phyloP scores from a whole-genome alignment of 768 basidiomycete species.

The Leccinum variicolor region DNA sequence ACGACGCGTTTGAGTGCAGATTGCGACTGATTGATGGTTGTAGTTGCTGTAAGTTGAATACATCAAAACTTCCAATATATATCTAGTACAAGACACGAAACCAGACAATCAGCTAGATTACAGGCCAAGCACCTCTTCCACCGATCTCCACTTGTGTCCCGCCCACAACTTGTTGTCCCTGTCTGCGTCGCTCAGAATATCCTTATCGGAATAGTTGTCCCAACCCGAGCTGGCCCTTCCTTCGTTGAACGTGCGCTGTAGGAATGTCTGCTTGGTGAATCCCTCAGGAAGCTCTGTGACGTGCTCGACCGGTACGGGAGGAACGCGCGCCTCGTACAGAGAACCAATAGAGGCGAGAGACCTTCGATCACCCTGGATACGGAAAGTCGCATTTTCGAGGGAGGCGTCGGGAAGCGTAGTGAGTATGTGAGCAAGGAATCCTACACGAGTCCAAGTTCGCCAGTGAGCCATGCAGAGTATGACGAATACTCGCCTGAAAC shows the following conservation, averaged over 20 bases:
- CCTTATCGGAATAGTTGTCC: constrained; percentile 29
- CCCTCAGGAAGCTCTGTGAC: constrained; percentile 29
- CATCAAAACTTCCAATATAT: not conserved
- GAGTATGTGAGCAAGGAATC: constrained; percentile 34
- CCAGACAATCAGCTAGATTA: constrained; percentile 3
- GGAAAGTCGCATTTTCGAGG: constrained; percentile 32
- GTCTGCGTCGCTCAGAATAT: constrained; percentile 28
- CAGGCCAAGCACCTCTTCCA: constrained; percentile 27
- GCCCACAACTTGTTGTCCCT: constrained; percentile 33
- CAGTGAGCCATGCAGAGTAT: not conserved
- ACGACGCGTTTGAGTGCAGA: too few species aligned
- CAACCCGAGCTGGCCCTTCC: constrained; percentile 35
- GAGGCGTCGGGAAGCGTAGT: constrained; percentile 27
- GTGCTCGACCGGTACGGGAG: constrained; percentile 20
- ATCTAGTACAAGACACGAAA: not conserved
- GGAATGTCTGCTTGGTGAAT: constrained; percentile 27
- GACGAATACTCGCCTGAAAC: constrained; percentile 28
- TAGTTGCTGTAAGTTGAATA: constrained; percentile 3
- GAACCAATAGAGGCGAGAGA: constrained; percentile 25
- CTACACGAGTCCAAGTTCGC: constrained; percentile 15
- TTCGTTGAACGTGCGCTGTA: constrained; percentile 28
- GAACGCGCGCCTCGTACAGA: constrained; percentile 23
- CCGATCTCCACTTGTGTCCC: constrained; percentile 32
- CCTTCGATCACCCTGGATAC: constrained; percentile 34
- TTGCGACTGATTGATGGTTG: too few species aligned